phyloP scores from a whole-genome alignment of 148 eudicot species.

The Vaccinium macrocarpon region DNA sequence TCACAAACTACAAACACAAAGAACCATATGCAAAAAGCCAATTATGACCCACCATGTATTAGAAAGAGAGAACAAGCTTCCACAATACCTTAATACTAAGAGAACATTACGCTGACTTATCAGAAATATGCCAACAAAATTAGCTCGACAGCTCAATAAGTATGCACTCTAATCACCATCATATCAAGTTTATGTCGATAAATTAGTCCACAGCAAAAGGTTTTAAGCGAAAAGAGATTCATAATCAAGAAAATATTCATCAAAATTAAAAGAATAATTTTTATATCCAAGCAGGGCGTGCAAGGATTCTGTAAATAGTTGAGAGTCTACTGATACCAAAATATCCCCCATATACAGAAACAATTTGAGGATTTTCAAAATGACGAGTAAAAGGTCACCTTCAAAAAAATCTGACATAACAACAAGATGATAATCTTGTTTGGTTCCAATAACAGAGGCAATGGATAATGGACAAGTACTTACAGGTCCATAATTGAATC shows the following conservation, averaged over 20 bases:
- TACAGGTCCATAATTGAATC: neutral
- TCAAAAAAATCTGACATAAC: neutral
- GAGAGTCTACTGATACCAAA: neutral
- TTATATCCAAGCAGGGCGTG: neutral
- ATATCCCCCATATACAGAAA: neutral
- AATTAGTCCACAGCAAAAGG: neutral
- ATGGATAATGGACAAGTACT: neutral
- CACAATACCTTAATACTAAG: neutral
- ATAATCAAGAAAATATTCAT: neutral
- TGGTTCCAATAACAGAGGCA: neutral
- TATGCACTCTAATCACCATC: neutral
- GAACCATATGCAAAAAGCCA: slow-evolving; percentile 11
- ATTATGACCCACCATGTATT: slow-evolving; percentile 9
- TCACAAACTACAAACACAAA: slow-evolving; percentile 67
- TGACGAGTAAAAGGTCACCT: neutral
- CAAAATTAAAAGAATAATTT: neutral
- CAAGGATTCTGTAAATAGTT: neutral
- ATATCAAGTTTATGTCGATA: neutral
- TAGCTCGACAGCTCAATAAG: neutral
- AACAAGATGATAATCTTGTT: neutral
- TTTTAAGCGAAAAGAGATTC: neutral
- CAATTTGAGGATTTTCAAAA: neutral
- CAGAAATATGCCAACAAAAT: neutral
- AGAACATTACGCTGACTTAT: neutral
- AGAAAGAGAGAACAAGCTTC: slow-evolving; percentile 3